Evolutionary conservation across 768 basidiomycete genomes (phyloP).

Genomic region (Psilocybe azurescens): DNA sequence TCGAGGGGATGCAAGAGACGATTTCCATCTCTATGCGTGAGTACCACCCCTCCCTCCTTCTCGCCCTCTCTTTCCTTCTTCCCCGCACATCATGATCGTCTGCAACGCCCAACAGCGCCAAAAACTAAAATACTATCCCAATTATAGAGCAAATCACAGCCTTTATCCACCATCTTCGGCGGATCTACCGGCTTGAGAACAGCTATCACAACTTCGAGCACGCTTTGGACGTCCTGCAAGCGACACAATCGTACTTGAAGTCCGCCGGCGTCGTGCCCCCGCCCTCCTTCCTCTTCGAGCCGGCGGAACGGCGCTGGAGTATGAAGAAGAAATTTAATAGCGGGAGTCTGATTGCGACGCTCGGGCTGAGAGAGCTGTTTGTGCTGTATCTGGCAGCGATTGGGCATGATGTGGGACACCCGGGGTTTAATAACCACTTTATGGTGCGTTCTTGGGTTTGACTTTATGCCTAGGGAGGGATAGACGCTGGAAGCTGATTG

Average conservation of each 20-base stretch:
- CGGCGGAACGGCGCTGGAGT: constrained; percentile 51
- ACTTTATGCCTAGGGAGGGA: not conserved
- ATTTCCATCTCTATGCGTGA: constrained; percentile 63
- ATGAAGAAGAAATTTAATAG: constrained; percentile 40
- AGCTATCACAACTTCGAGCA: constrained; percentile 99
- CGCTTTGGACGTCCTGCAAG: constrained; percentile 95
- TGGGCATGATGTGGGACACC: constrained; percentile 97
- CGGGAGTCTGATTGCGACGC: constrained; percentile 44
- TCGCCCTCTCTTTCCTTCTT: constrained; percentile 18
- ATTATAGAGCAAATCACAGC: constrained; percentile 71
- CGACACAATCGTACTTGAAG: constrained; percentile 83
- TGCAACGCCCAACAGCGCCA: too few relatives aligned
- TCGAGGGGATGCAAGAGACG: constrained; percentile 72
- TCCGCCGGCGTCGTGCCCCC: constrained; percentile 84
- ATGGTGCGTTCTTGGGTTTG: constrained; percentile 64
- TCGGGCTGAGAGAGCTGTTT: constrained; percentile 78
- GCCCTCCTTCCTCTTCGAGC: constrained; percentile 63
- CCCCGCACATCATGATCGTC: constrained; percentile 1
- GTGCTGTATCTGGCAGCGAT: constrained; percentile 90
- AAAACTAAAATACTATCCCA: not conserved
- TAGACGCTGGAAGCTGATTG: not conserved
- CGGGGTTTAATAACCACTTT: constrained; percentile 91
- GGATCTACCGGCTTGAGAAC: constrained; percentile 89
- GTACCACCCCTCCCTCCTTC: constrained; percentile 31
- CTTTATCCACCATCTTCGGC: constrained; percentile 88